A percentile compares a stretch with the other conserved stretches of the same genome.
Evolutionary conservation across 768 basidiomycete genomes (phyloP).

Genomic region (Russula ochroleuca): DNA sequence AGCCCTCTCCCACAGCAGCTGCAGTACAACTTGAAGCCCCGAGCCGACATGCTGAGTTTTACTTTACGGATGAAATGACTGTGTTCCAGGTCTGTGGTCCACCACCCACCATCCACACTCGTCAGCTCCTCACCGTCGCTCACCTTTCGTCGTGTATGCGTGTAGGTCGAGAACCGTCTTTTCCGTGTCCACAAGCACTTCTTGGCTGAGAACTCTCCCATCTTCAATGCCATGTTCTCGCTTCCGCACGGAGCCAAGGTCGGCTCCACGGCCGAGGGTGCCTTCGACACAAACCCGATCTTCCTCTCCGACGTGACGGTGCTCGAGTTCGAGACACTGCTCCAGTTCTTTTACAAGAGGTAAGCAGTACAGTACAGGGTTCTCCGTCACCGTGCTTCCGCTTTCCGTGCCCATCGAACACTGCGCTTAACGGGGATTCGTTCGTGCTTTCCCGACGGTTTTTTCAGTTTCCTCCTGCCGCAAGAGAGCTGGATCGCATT

Average conservation of each 20-base stretch:
- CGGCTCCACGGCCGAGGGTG: conserved; percentile 3
- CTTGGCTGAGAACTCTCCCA: conserved; percentile 13
- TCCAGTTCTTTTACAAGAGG: conserved; percentile 20
- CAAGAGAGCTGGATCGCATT: conserved; percentile 19
- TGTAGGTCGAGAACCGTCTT: conserved; percentile 17
- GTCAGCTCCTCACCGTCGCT: background rate
- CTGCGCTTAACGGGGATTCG: too few relatives aligned
- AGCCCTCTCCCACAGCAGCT: background rate
- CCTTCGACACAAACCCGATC: conserved; percentile 17
- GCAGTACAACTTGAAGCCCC: background rate
- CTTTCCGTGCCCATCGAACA: too few relatives aligned
- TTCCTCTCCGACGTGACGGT: conserved; percentile 15
- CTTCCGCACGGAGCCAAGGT: background rate
- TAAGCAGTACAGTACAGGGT: background rate
- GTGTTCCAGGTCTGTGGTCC: conserved; percentile 21
- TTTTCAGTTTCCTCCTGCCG: conserved; percentile 8
- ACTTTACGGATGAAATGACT: conserved; percentile 24
- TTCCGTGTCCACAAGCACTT: conserved; percentile 20
- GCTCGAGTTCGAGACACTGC: conserved; percentile 22
- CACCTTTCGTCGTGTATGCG: background rate
- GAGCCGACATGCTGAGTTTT: conserved; percentile 18
- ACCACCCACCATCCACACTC: background rate
- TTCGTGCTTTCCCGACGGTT: background rate
- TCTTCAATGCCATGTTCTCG: conserved; percentile 14
- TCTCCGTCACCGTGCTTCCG: too few relatives aligned